Evolutionary conservation across 148 eudicot species (phyloP).

Genomic region (Camellia lanceoleosa): DNA sequence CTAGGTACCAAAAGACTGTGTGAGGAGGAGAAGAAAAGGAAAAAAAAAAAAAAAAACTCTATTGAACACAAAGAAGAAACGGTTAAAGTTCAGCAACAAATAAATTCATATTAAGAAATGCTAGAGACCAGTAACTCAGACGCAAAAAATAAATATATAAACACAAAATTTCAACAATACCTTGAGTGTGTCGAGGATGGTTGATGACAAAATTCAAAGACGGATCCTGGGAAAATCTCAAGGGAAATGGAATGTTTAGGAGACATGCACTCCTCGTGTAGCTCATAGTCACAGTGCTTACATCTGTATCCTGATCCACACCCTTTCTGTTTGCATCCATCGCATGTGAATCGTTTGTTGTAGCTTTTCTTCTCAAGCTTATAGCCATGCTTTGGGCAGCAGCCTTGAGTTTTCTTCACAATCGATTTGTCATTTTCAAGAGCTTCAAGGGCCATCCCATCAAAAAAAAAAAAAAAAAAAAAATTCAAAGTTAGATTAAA

Average conservation of each 20-base stretch:
- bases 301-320: conserved; percentile 14
- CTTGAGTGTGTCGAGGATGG: too few relatives aligned
- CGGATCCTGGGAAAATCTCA: neutral
- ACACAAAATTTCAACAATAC: too few relatives aligned
- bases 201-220: neutral
- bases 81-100: too few relatives aligned
- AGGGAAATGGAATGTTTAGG: neutral
- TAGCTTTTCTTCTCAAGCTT: conserved; percentile 1
- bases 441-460: neutral
- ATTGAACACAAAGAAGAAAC: too few relatives aligned
- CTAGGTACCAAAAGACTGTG: too few relatives aligned
- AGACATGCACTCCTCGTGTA: conserved; percentile 14
- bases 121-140: too few relatives aligned
- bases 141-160: too few relatives aligned
- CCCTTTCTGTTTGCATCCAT: conserved; percentile 17
- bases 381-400: neutral
- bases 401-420: neutral
- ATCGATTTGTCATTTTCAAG: neutral
- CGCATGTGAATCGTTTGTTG: conserved; percentile 10
- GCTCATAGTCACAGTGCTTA: neutral
- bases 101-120: too few relatives aligned
- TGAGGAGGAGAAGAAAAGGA: too few relatives aligned
- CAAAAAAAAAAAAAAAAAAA: too few relatives aligned
- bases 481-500: too few relatives aligned
- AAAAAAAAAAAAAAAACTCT: too few relatives aligned